phyloP scores from a whole-genome alignment of 179 eudicot species.

The Camellia oleifera region DNA sequence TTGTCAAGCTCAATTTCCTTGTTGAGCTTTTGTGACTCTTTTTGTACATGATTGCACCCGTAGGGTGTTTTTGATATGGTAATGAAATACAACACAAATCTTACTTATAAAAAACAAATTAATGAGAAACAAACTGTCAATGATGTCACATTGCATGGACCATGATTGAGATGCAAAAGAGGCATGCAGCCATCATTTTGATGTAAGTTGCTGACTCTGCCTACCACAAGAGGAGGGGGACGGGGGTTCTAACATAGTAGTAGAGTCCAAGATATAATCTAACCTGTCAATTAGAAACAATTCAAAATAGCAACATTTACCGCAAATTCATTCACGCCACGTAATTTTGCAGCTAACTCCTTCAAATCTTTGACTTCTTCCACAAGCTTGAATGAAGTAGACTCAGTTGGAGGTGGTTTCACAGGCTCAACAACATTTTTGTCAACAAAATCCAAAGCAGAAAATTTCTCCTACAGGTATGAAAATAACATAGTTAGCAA shows the following conservation, averaged over 20 bases:
- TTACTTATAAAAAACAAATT: background rate
- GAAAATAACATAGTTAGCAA: background rate
- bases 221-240: background rate
- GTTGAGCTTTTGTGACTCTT: too few relatives aligned
- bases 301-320: slow-evolving; percentile 34
- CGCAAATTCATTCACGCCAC: slow-evolving; percentile 73
- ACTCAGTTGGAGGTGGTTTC: slow-evolving; percentile 61
- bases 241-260: background rate
- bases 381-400: slow-evolving; percentile 77
- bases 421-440: slow-evolving; percentile 37
- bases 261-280: background rate
- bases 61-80: too few relatives aligned
- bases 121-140: background rate
- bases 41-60: too few relatives aligned
- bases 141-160: background rate
- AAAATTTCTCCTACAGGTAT: slow-evolving; percentile 56
- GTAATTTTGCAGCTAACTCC: slow-evolving; percentile 72
- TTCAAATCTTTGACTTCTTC: slow-evolving; percentile 82
- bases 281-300: background rate
- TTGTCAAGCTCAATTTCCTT: too few relatives aligned
- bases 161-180: background rate
- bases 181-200: background rate
- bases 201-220: background rate
- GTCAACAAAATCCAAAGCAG: slow-evolving; percentile 69
- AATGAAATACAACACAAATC: background rate